A percentile compares a stretch with the other conserved stretches of the same genome.
Evolutionary conservation across 2,329 filamentous ascomycete genomes (phyloP).

Genomic region (Bipolaris cookei): DNA sequence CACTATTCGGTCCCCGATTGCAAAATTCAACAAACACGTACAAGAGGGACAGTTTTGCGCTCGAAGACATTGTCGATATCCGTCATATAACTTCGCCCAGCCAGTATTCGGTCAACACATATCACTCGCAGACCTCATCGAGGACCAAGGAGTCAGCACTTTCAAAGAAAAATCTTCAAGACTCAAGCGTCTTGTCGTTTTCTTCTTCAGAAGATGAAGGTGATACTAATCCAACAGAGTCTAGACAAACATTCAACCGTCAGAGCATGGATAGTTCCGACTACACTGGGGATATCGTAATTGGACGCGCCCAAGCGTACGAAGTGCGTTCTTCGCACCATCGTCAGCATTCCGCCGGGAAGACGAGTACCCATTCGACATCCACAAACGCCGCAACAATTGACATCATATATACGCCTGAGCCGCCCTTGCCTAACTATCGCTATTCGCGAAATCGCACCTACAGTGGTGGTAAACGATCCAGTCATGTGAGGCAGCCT

Average conservation of each 20-base stretch:
- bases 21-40: constrained; percentile 21
- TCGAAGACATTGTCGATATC: constrained; percentile 31
- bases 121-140: constrained; percentile 34
- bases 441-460: constrained; percentile 25
- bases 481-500: constrained; percentile 46
- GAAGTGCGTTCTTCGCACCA: constrained; percentile 37
- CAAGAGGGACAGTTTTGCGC: constrained; percentile 29
- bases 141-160: constrained; percentile 45
- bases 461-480: constrained; percentile 31
- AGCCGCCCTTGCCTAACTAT: constrained; percentile 30
- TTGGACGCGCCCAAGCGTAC: constrained; percentile 48
- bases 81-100: constrained; percentile 40
- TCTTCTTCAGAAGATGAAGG: constrained; percentile 50
- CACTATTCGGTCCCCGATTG: constrained; percentile 19
- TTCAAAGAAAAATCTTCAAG: constrained; percentile 44
- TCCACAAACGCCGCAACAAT: constrained; percentile 48
- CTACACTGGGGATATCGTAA: constrained; percentile 44
- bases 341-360: constrained; percentile 37
- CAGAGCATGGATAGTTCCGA: constrained; percentile 45
- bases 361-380: constrained; percentile 42
- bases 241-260: constrained; percentile 30
- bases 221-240: constrained; percentile 25
- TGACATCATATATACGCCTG: constrained; percentile 50
- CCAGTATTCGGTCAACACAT: constrained; percentile 37
- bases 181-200: constrained; percentile 50